Base-by-base conservation (phyloP, 2,329 filamentous ascomycete genomes). In the Trichoderma atrobrunneum region DNA sequence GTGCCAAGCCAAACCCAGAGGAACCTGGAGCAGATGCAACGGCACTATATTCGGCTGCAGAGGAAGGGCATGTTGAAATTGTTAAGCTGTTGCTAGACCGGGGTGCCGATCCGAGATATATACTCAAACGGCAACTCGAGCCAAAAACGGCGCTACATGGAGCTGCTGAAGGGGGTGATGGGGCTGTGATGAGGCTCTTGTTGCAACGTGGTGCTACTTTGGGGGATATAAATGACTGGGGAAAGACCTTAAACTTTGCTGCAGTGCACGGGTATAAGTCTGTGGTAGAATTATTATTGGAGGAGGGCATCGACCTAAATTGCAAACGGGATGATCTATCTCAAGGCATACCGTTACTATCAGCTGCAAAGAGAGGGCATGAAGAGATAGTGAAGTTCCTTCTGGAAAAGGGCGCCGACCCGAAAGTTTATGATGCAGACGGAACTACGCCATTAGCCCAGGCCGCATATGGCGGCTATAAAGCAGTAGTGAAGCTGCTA, bases 121-220 rank as follows among this genome's bases (percentile, higher is more conserved):
- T 18, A 39, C 36, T 39, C 1, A 0, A 39, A 39, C 2, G 36
- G 7, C 16, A 11, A 11, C 18, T 21, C 43, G 2, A 1, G 7
- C 3, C 3, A 18, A 1, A 21, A 11, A 48, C 43, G 43, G 43
- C 43, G 18, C 2, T 48, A 11, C 8, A 48, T 21, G n/a, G 18
- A 48, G 43, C 43, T 0, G 43, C 43, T 0, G 4, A 21, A 48
- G 2, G 8, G 8, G 43, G 43, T 0, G 0, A 48, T 2, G 43
- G 1, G 1, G 18, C 18, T 1, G 18, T 48, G 4, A 48, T 48
- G 43, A 48, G 43, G 18, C 18, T 48, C 8, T 1, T 48, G n/a
- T 48, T 48, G 43, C 4, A 48, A 0, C 4, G 10, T 48, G 43
- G 43, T 48, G 43, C 43, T 11, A 21, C 0, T 6, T 3, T 21